These are phyloP conservation scores for Murraya paniculata DNA, from an alignment of 345 rosid genomes.

Conservation along the genomic window DNA sequence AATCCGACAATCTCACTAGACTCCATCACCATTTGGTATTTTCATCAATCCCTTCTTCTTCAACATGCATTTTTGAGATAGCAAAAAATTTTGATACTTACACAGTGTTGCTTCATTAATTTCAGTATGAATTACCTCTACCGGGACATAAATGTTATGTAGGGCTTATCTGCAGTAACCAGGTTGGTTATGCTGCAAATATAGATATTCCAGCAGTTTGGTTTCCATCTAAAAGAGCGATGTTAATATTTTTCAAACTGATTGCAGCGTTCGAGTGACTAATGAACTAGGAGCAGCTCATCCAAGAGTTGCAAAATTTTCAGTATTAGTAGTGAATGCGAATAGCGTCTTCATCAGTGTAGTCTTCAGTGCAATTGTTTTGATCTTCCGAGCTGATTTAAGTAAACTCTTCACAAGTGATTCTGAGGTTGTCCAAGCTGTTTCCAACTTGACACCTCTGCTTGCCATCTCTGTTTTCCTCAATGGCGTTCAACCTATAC, in stretches of 20 bases:
- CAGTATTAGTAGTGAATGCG: slow-evolving; percentile 62
- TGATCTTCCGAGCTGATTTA: slow-evolving; percentile 49
- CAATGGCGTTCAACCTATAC: slow-evolving; percentile 89
- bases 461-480: slow-evolving; percentile 80
- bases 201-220: background rate
- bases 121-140: slow-evolving; percentile 80
- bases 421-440: slow-evolving; percentile 51
- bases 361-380: slow-evolving; percentile 46
- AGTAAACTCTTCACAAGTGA: slow-evolving; percentile 72
- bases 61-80: background rate
- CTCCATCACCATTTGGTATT: slow-evolving; percentile 78
- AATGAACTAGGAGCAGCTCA: slow-evolving; percentile 91
- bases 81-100: background rate
- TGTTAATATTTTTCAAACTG: background rate
- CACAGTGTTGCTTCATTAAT: background rate
- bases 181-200: background rate
- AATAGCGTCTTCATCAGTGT: slow-evolving; percentile 59
- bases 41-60: background rate
- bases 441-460: slow-evolving; percentile 57
- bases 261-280: slow-evolving; percentile 67
- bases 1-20: slow-evolving; percentile 75
- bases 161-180: slow-evolving; percentile 77
- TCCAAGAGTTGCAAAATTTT: slow-evolving; percentile 61
- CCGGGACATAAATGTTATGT: slow-evolving; percentile 87
- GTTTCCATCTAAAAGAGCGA: too few species aligned